Evolutionary conservation across 225 moss, liverwort and hornwort genomes (phyloP), one percentile per base, ranked within the genome.

Genomic region (Sphagnum contortum): DNA sequence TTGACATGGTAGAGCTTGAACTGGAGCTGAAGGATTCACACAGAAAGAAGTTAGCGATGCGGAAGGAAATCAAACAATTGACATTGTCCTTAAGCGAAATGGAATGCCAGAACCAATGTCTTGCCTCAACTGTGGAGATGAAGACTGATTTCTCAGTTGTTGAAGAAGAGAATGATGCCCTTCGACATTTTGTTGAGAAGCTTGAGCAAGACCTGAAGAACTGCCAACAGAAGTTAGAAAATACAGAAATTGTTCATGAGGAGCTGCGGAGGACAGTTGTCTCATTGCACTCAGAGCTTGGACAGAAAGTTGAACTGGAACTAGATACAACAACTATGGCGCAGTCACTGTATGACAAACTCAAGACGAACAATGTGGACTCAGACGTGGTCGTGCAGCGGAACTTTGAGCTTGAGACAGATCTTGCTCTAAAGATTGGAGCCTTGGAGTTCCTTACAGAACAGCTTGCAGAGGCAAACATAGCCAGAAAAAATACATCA

Each of bases 201-300:
- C 70, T 71, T 55, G 66, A 69, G 3, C 47, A 4, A 12, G 77
- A 66, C 57, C 1, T 71, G 45, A 62, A 69, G 57, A 49, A 54
- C 56, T 47, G 65, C 47, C 72, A 68, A 56, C 45, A 64, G 44
- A 77, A 73, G 62, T 48, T 70, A 72, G 65, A 65, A 44, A 64
- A 67, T 12, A 75, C 80, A 8, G 72, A 80, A 62, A 59, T 70
- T 49, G 77, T 80, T 65, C 74, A 72, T 63, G 80, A 80, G 60
- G 80, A 80, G 63, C 71, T 80, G 48, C 64, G 72, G 2, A 3
- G 46, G 14, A 83, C 79, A 51, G 55, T 80, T 59, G 72, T 64
- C 60, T 83, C 70, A 12, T 63, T 84, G n/a, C 72, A 75, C 48
- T 63, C 55, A 45, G 80, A 84, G 59, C 80, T 80, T 55, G 77